Base-by-base conservation (phyloP, 106 monocot genomes). In the Allium cepa region DNA sequence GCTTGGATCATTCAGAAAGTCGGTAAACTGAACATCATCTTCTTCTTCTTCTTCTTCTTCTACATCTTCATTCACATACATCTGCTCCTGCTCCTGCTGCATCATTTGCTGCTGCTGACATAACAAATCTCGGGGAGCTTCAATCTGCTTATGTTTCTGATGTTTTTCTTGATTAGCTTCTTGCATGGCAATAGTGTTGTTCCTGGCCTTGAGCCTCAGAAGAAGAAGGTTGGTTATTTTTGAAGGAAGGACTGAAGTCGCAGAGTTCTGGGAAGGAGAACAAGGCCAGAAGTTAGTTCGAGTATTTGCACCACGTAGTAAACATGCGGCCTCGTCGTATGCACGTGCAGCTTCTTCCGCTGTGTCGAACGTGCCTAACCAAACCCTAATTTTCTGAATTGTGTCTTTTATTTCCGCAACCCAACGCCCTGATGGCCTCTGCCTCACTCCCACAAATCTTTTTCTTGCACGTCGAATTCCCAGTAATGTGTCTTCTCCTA, bases 361-460 rank as follows among this genome's bases (percentile, higher is more conserved):
- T 3, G 79, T 83, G 56, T 83, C 83, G 64, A 83, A 83, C 10
- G 83, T 83, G 61, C 83, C 83, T 3, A 83, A 75, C 83, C 83
- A 83, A 53, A 83, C 83, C 26, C 83, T 64, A 12, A 78, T 78
- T 55, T 78, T 78, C 53, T 78, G 78, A 10, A 78, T 72, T 4
- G 78, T 78, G 67, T 78, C 78, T 59, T 78, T 78, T 63, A 78
- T 78, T 67, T 78, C 78, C 3, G 78, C 78, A 58, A 78, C 78
- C 78, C 78, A 78, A 46, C 78, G 47, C 22, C 78, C 78, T 8
- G 78, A 78, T 8, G 78, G 78, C 66, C 78, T 65, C 53, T 78
- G 78, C 66, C 78, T 46, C 11, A 78, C 78, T 46, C 78, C 78
- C 11, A 78, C 78, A 14, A 67, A 78, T 4, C 78, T 57, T 58